Evolutionary conservation across 2,329 filamentous ascomycete genomes (phyloP).

Genomic region (Orbilia javanica): DNA sequence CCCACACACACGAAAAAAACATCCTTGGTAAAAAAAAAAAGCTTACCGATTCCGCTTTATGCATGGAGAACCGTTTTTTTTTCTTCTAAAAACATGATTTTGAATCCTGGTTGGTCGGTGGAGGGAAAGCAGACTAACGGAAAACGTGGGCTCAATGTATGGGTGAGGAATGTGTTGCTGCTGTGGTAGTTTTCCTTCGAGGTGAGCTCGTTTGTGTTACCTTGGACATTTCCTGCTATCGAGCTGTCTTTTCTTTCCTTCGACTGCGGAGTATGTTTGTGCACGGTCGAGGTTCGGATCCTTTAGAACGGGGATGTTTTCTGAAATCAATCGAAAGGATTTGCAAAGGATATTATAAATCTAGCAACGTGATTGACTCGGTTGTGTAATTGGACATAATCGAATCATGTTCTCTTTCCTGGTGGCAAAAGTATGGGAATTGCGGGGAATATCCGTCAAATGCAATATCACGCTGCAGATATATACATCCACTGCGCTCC

Average conservation of each 20-base stretch:
- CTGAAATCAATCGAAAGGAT: neutral
- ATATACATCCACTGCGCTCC: neutral
- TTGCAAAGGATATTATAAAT: conserved; percentile 19
- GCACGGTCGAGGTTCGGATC: neutral
- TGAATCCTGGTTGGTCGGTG: conserved; percentile 30
- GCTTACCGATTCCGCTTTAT: neutral
- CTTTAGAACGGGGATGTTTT: neutral
- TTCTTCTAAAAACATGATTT: too few relatives aligned
- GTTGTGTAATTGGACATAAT: neutral
- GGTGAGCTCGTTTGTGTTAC: conserved; percentile 54
- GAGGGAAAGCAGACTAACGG: neutral
- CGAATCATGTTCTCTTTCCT: too few relatives aligned
- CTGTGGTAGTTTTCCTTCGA: conserved; percentile 46
- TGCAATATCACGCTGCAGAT: neutral
- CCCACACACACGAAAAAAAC: too few relatives aligned
- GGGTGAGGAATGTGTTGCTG: conserved; percentile 46
- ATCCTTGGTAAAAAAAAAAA: neutral
- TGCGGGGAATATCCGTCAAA: neutral
- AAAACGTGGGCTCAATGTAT: conserved; percentile 52
- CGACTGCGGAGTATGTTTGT: too few relatives aligned
- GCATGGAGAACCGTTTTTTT: neutral
- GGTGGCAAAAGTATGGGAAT: conserved; percentile 6
- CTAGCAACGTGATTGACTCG: neutral
- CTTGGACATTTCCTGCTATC: conserved; percentile 1
- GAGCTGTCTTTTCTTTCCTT: neutral